A percentile compares a stretch with the other conserved stretches of the same genome.
These are phyloP conservation scores for Metschnikowia picachoensis DNA, from an alignment of 805 yeast species.

Conservation along the genomic window DNA sequence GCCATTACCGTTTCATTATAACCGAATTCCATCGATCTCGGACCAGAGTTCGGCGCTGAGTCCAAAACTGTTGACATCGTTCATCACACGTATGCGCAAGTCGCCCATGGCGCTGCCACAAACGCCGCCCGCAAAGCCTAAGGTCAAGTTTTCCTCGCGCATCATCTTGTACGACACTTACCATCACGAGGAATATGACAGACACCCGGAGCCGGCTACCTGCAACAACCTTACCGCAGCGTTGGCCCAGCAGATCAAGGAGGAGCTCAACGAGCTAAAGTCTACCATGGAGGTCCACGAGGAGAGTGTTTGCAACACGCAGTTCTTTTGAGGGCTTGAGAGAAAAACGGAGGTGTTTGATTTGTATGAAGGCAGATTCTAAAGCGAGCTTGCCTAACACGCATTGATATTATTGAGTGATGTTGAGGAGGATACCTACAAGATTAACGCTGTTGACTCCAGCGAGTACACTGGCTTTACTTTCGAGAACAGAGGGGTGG, in stretches of 20 bases:
- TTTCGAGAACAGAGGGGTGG: too few species aligned
- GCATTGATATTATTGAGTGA: too few species aligned
- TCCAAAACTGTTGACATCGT: constrained; percentile 32
- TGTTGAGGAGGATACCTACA: too few species aligned
- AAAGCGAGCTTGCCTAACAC: too few species aligned
- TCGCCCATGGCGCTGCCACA: constrained; percentile 17
- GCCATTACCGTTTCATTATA: constrained; percentile 26
- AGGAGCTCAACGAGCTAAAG: constrained; percentile 78
- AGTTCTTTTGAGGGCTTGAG: constrained; percentile 51
- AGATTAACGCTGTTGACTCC: too few species aligned
- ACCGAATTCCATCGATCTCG: constrained; percentile 29
- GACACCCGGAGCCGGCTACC: constrained; percentile 89
- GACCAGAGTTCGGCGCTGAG: constrained; percentile 25
- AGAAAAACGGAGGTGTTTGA: not conserved
- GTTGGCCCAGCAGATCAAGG: constrained; percentile 80
- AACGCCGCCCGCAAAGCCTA: constrained; percentile 10
- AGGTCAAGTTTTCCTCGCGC: constrained; percentile 71
- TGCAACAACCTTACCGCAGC: constrained; percentile 87
- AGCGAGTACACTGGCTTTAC: too few species aligned
- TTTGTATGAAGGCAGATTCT: too few species aligned
- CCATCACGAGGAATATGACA: constrained; percentile 78
- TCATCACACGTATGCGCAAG: constrained; percentile 27
- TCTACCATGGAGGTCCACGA: constrained; percentile 80
- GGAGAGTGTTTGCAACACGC: constrained; percentile 75
- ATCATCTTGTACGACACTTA: constrained; percentile 84